Conservation (phyloP, 371 early-diverging fungal species). For the Apophysomyces elegans region DNA sequence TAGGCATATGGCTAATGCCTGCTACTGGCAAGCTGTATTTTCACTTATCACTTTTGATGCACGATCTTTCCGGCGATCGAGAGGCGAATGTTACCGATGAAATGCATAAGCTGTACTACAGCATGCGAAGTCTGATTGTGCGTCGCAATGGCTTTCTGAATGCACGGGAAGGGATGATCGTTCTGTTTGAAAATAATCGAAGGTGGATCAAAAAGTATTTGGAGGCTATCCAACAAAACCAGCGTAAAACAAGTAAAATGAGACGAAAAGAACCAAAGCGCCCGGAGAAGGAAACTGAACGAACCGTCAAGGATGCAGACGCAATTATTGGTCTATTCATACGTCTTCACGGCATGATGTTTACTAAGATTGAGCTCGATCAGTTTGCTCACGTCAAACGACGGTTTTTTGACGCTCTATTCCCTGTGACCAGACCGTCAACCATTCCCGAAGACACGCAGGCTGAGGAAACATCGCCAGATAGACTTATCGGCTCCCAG, state of each 20-base stretch:
- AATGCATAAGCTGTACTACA: slow-evolving; percentile 46
- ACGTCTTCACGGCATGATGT: slow-evolving; percentile 67
- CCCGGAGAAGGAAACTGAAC: not conserved
- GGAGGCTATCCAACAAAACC: slow-evolving; percentile 10
- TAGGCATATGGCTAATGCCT: slow-evolving; percentile 64
- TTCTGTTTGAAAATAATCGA: slow-evolving; percentile 49
- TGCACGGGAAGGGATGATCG: slow-evolving; percentile 50
- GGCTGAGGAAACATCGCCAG: not conserved
- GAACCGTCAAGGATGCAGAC: slow-evolving; percentile 13
- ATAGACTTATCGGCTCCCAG: slow-evolving; percentile 20
- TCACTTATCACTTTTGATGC: slow-evolving; percentile 41
- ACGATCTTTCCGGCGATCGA: slow-evolving; percentile 4
- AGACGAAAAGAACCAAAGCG: slow-evolving; percentile 18
- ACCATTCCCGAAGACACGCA: not conserved
- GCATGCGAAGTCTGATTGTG: slow-evolving; percentile 51
- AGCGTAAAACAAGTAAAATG: slow-evolving; percentile 9
- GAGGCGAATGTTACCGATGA: slow-evolving; percentile 20
- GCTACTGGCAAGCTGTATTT: slow-evolving; percentile 57
- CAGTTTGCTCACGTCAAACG: slow-evolving; percentile 46
- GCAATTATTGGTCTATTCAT: slow-evolving; percentile 50
- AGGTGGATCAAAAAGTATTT: slow-evolving; percentile 37
- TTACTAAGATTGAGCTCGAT: slow-evolving; percentile 70
- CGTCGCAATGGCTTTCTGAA: slow-evolving; percentile 50
- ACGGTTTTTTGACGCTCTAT: slow-evolving; percentile 38
- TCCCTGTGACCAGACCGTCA: slow-evolving; percentile 17